Conservation (phyloP, 106 monocot species). For the Phalaenopsis equestris region DNA sequence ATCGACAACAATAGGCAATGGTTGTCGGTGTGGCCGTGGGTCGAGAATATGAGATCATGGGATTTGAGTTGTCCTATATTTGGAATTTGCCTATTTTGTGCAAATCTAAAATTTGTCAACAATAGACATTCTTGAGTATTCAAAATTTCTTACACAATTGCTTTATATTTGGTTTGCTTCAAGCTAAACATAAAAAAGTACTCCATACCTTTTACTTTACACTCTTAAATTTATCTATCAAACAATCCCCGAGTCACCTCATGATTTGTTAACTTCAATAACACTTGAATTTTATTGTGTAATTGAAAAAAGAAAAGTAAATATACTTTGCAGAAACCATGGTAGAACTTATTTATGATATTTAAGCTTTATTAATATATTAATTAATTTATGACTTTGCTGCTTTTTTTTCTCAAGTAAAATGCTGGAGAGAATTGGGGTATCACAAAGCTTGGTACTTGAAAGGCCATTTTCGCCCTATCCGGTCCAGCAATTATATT, state of each 20-base stretch:
- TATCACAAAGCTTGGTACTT: constrained; percentile 59
- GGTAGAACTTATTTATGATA: background rate
- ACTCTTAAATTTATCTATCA: too few relatives aligned
- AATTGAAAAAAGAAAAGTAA: background rate
- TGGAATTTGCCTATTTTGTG: too few relatives aligned
- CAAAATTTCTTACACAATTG: too few relatives aligned
- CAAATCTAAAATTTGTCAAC: too few relatives aligned
- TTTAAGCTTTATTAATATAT: background rate
- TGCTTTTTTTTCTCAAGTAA: constrained; percentile 32
- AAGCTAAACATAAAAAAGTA: too few relatives aligned
- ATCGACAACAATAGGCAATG: too few relatives aligned
- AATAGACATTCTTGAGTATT: too few relatives aligned
- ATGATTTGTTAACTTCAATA: background rate
- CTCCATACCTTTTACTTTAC: too few relatives aligned
- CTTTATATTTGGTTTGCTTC: too few relatives aligned
- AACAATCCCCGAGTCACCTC: background rate
- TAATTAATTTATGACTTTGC: background rate
- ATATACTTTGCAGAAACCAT: background rate
- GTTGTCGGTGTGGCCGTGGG: too few relatives aligned
- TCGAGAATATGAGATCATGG: too few relatives aligned
- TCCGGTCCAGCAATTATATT: constrained; percentile 56
- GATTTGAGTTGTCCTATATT: too few relatives aligned
- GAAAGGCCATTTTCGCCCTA: constrained; percentile 88
- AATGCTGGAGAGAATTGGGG: constrained; percentile 34
- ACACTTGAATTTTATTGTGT: background rate